These are phyloP conservation scores for Massospora cicadina DNA, from an alignment of 371 early-diverging fungal genomes.

Conservation along the genomic window DNA sequence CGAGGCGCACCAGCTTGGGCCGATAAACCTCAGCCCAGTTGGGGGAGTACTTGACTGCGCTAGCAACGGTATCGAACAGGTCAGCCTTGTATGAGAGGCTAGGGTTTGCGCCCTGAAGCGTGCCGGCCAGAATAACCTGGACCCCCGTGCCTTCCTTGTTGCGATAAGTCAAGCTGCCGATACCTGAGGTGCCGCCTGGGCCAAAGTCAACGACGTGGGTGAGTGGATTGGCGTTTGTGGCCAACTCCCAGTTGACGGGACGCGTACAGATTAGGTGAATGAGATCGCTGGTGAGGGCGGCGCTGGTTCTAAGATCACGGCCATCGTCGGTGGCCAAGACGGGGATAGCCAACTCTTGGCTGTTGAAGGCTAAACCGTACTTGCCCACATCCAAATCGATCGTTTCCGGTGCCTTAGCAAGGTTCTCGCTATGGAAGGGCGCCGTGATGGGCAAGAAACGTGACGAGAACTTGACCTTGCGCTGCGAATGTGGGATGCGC, in stretches of 20 bases:
- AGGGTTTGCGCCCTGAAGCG: slow-evolving; percentile 37
- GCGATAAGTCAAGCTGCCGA: slow-evolving; percentile 71
- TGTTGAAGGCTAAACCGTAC: slow-evolving; percentile 33
- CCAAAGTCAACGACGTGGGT: slow-evolving; percentile 91
- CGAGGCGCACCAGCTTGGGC: slow-evolving; percentile 44
- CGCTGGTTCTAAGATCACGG: slow-evolving; percentile 17
- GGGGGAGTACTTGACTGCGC: slow-evolving; percentile 66
- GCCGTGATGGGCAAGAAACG: slow-evolving; percentile 76
- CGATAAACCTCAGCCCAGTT: slow-evolving; percentile 82
- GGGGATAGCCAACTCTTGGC: slow-evolving; percentile 40
- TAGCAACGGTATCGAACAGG: slow-evolving; percentile 58
- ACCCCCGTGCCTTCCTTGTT: slow-evolving; percentile 94
- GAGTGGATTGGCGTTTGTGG: slow-evolving; percentile 42
- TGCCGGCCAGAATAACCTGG: slow-evolving; percentile 61
- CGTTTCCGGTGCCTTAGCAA: slow-evolving; percentile 37
- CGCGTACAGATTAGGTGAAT: slow-evolving; percentile 60
- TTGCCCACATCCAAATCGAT: slow-evolving; percentile 43
- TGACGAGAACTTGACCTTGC: slow-evolving; percentile 69
- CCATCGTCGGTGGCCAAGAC: slow-evolving; percentile 64
- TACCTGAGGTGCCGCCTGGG: slow-evolving; percentile 78
- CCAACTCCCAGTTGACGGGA: slow-evolving; percentile 79
- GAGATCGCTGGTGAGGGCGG: slow-evolving; percentile 39
- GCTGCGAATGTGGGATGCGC: slow-evolving; percentile 65
- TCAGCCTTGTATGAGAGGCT: slow-evolving; percentile 68
- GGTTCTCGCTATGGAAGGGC: slow-evolving; percentile 72